These are phyloP conservation scores for Dothistroma septosporum DNA, from an alignment of 2,329 filamentous ascomycete genomes.

Conservation along the genomic window DNA sequence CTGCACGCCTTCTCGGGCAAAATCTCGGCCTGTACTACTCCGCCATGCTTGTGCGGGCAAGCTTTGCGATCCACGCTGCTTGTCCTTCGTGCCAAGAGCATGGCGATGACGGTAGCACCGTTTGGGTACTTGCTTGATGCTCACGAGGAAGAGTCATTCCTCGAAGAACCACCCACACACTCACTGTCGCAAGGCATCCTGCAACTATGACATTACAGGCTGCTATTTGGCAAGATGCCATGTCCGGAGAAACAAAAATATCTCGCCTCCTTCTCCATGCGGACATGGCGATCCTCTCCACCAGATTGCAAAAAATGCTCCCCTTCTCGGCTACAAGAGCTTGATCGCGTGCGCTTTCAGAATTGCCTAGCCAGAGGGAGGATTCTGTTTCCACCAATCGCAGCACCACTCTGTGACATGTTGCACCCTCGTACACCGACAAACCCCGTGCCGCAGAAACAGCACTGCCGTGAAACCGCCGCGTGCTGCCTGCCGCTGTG, in stretches of 20 bases:
- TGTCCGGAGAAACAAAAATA: background rate
- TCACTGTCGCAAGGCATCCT: background rate
- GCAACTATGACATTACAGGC: background rate
- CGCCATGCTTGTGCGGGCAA: background rate
- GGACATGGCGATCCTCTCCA: background rate
- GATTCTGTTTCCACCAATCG: background rate
- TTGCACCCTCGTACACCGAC: background rate
- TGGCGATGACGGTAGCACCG: no score
- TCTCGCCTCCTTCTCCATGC: background rate
- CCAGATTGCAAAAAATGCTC: background rate
- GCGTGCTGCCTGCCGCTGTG: background rate
- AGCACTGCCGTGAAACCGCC: background rate
- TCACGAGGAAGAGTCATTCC: no score
- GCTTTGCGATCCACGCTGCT: no score
- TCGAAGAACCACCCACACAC: no score
- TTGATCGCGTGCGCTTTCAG: background rate
- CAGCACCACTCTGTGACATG: background rate
- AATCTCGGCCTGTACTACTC: background rate
- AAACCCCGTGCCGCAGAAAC: background rate
- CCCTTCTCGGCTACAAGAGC: no score
- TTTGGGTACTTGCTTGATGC: no score
- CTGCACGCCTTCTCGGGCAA: background rate
- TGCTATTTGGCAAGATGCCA: background rate
- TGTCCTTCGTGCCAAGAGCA: no score
- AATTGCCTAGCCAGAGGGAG: no score